These are phyloP conservation scores for Herpetomonas muscarum DNA, from an alignment of 208 protist species.

Conservation along the genomic window DNA sequence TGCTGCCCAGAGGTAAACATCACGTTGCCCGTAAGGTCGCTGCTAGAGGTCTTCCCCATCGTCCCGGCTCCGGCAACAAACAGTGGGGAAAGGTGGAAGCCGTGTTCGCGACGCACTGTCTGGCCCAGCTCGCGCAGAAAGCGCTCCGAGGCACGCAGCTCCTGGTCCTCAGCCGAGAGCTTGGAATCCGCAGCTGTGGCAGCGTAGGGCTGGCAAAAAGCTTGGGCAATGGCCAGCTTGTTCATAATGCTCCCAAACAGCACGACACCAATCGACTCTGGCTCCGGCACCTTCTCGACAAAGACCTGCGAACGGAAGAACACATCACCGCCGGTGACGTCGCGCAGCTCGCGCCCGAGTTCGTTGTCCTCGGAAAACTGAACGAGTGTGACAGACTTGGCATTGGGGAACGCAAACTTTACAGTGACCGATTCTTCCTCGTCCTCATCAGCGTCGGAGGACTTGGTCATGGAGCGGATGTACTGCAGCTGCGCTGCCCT, in stretches of 20 bases:
- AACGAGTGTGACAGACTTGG: slow-evolving; percentile 74
- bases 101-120: slow-evolving; percentile 77
- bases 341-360: slow-evolving; percentile 49
- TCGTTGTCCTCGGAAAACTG: slow-evolving; percentile 64
- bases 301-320: slow-evolving; percentile 66
- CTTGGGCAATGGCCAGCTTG: slow-evolving; percentile 60
- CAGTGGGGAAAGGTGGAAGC: slow-evolving; percentile 80
- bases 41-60: slow-evolving; percentile 73
- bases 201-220: slow-evolving; percentile 64
- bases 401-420: slow-evolving; percentile 78
- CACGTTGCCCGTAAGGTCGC: slow-evolving; percentile 67
- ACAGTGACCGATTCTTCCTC: slow-evolving; percentile 32
- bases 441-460: slow-evolving; percentile 6
- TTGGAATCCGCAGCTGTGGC: neutral
- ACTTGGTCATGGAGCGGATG: slow-evolving; percentile 24
- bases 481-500: slow-evolving; percentile 72
- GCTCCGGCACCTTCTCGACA: slow-evolving; percentile 61
- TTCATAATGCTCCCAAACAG: slow-evolving; percentile 63
- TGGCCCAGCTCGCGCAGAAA: slow-evolving; percentile 73
- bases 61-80: slow-evolving; percentile 68
- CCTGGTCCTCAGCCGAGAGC: neutral
- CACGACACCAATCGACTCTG: slow-evolving; percentile 64
- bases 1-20: slow-evolving; percentile 80
- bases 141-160: slow-evolving; percentile 43
- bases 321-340: slow-evolving; percentile 49